Base-by-base conservation (phyloP, 345 rosid species). In the Sonneratia caseolaris region DNA sequence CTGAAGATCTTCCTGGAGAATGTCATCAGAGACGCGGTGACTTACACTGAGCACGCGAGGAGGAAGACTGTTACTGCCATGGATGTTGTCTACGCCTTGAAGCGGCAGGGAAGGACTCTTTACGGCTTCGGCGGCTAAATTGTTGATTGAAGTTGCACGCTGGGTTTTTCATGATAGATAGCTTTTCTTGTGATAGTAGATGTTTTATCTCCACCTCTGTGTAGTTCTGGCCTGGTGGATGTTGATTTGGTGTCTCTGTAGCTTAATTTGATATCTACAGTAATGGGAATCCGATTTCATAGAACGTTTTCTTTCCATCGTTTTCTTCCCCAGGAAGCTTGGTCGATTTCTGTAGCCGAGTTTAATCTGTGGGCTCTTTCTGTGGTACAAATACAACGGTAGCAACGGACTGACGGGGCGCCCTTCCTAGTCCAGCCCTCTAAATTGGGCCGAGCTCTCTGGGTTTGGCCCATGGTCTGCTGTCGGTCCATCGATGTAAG, bases 1-100 rank as follows among this genome's bases (percentile, higher is more conserved):
- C 79, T 84, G 56, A 84, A 84, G 84, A 84, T 84, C 71, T 84
- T 82, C 18, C 71, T 84, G 57, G 86, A 84, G 80, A 84, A 84
- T 27, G 86, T 84, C 5, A 84, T 84, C 4, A 78, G 85, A 4
- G 82, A 82, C 8, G 81, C 81, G 0, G 80, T 82, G 1, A 79
- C 84, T 11, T 82, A 82, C 77, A 82, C 82, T 0, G 84, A 82
- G 75, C 84, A 82, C 61, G 82, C 82, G 2, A 78, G 81, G 68
- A 74, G 81, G 47, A 82, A 82, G 75, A 82, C 82, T 0, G 84
- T 82, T 15, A 82, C 84, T 1, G 82, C 84, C 32, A 82, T 82
- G 82, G 84, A 81, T 22, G 84, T 81, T 0, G 84, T 81, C 4
- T 81, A 81, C 18, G 84, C 84, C 11, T 68, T 81, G 68, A 81